Evolutionary conservation across 306 rosid genomes (phyloP), one percentile per base, ranked within the genome.

Genomic region (Acmispon strigosus): DNA sequence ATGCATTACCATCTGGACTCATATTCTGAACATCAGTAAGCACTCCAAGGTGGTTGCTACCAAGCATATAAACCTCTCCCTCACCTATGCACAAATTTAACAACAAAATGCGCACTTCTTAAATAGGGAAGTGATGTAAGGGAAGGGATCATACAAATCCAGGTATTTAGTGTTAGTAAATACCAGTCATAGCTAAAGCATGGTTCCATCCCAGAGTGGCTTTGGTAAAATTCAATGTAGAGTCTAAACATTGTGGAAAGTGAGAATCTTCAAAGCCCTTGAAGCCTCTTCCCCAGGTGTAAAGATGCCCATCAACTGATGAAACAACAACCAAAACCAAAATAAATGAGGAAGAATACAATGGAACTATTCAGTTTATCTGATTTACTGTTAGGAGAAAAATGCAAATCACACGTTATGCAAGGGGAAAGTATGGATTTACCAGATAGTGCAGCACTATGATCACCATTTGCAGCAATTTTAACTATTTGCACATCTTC

Each of bases 251-350:
- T 47, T 57, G 83, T 8, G 99, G 88, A 73, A 78, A 36, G 57
- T 75, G 76, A 83, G 76, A 73, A 74, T 85, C 91, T 34, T 87
- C 79, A 44, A 47, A 77, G 62, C 87, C 88, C 42, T 78, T 66
- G 67, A 91, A 89, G 64, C 95, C 96, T 84, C 94, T 89, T 73
- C 99, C 99, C 99, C 96, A 94, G 47, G 87, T 83, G 85, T 80
- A 87, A 80, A 91, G 75, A 67, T 66, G 78, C 16, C 99, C 97
- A 75, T 84, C 87, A 67, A 70, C 97, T 94, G 69, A 58, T 52
- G 48, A 44, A 62, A 55, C 18, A 62, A 42, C 17, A 36, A 50
- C 16, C 17, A 51, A 41, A 51, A 41, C 59, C 36, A 73, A 7
- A 65, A n/a, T n/a, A 34, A 54, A 45, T 12, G 61, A 43, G 8